phyloP scores from a whole-genome alignment of 179 eudicot genomes.

The Silene noctiflora region DNA sequence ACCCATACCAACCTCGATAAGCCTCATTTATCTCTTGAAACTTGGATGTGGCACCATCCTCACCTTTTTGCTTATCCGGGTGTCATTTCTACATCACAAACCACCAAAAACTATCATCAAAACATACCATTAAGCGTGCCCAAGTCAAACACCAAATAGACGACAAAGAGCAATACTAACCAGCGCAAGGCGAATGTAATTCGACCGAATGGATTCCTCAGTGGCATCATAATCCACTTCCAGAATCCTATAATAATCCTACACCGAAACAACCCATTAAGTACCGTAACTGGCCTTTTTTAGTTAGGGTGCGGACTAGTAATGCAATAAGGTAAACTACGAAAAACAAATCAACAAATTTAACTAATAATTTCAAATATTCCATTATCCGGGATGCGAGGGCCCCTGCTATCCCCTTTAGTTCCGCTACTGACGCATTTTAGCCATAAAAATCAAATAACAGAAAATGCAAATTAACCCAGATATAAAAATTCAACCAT shows the following conservation, averaged over 20 bases:
- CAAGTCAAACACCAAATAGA: neutral
- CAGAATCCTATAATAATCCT: conserved; percentile 78
- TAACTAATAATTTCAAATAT: neutral
- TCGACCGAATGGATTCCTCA: conserved; percentile 74
- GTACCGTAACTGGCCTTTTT: neutral
- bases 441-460: too few relatives aligned
- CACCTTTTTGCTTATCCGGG: conserved; percentile 74
- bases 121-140: neutral
- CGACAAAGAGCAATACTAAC: conserved; percentile 30
- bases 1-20: conserved; percentile 52
- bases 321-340: too few relatives aligned
- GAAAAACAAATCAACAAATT: neutral
- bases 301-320: too few relatives aligned
- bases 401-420: too few relatives aligned
- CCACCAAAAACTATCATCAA: conserved; percentile 2
- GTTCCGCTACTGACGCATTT: too few relatives aligned
- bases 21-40: conserved; percentile 95
- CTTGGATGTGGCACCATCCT: conserved; percentile 56
- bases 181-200: conserved; percentile 81
- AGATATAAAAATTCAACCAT: neutral
- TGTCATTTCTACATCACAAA: conserved; percentile 71
- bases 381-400: too few relatives aligned
- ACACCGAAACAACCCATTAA: conserved; percentile 12
- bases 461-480: neutral
- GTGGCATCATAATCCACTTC: conserved; percentile 89